These are phyloP conservation scores for Ailanthus altissimus DNA, from an alignment of 345 rosid genomes.

Conservation along the genomic window DNA sequence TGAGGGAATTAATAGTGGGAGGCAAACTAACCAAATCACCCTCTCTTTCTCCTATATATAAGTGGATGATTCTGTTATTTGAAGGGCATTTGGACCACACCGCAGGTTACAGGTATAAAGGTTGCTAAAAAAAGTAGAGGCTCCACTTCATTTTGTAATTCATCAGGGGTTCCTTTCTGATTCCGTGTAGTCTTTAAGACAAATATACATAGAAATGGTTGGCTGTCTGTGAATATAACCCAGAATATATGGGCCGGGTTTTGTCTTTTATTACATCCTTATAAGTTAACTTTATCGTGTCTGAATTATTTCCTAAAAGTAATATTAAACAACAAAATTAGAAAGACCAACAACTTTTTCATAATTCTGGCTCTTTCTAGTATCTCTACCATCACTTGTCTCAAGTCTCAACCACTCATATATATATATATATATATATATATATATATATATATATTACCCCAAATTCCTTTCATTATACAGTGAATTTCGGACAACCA, in stretches of 20 bases:
- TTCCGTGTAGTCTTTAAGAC: not conserved
- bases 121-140: not conserved
- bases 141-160: not conserved
- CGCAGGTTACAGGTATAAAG: not conserved
- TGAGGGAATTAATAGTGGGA: not conserved
- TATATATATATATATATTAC: too few relatives aligned
- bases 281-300: not conserved
- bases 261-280: slow-evolving; percentile 26
- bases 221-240: slow-evolving; percentile 11
- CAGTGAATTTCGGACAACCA: too few relatives aligned
- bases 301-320: not conserved
- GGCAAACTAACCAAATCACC: not conserved
- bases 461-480: too few relatives aligned
- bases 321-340: not conserved
- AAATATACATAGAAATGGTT: not conserved
- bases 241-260: slow-evolving; percentile 22
- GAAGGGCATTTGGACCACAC: slow-evolving; percentile 4
- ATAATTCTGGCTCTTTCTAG: not conserved
- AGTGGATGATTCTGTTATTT: not conserved
- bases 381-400: not conserved
- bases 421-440: too few relatives aligned
- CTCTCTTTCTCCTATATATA: not conserved
- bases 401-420: not conserved
- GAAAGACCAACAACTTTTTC: not conserved
- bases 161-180: not conserved